Base-by-base conservation (phyloP, 495 filamentous ascomycete species). In the Rhypophila decipiens region DNA sequence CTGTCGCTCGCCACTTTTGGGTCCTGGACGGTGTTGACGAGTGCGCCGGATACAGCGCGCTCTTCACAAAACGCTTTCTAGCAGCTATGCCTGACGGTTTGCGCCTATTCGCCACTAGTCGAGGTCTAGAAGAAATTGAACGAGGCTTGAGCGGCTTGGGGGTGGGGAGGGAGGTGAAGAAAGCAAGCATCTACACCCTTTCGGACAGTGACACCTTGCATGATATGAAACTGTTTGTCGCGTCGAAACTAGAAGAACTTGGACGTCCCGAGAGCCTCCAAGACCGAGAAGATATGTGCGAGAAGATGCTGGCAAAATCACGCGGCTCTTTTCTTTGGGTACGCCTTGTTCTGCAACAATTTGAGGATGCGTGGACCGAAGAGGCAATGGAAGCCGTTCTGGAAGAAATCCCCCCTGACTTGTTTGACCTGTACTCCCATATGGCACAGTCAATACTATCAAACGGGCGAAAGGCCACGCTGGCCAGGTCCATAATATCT, bases 241-340 rank as follows among this genome's bases (percentile, higher is more conserved):
- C n/a, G 21, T 42, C 53, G 9, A 39, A 27, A 9, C 50, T 66
- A 1, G 39, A 38, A 9, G 52, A 62, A 19, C 39, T 65, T 1
- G 42, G 35, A 1, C 42, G 42, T 11, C 50, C 50, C 0, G 56
- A 65, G 34, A 44, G 18, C 15, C 37, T 35, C 5, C 44, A 44
- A 13, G 44, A 49, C 13, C 37, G 50, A 5, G 39, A 57, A 8
- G 22, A 27, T 2, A 57, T 68, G 50, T 59, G 53, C 31, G 56
- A 59, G 1, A 59, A 55, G 22, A 61, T 69, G n/a, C 27, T 69
- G 1, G 15, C n/a, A 0, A 66, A 62, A 11, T 60, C 66, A 1
- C 46, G 44, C 0, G 66, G 66, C 3, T 66, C 55, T 0, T 69
- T 67, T 18, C 47, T 69, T 15, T 69, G 66, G 66, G 34, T 43